Percentiles rank a stretch among this genome's conserved stretches.
Evolutionary conservation across 495 filamentous ascomycete genomes (phyloP).

Genomic region (Podospora sp.): DNA sequence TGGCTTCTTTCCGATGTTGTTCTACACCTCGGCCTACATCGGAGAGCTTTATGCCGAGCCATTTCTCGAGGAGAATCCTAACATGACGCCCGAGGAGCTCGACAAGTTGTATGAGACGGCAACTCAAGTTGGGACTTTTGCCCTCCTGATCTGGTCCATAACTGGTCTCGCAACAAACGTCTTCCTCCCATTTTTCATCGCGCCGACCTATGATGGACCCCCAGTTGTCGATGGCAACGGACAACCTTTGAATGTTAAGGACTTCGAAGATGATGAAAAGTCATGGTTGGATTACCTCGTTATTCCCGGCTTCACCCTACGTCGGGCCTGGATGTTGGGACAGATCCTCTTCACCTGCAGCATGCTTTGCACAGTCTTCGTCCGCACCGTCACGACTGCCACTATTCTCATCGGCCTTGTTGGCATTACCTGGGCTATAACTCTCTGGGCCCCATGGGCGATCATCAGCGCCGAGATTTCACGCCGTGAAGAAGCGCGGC

Average conservation of each 20-base stretch:
- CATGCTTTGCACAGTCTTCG: slow-evolving; percentile 81
- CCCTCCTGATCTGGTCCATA: slow-evolving; percentile 83
- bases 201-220: slow-evolving; percentile 66
- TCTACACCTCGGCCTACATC: slow-evolving; percentile 90
- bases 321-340: slow-evolving; percentile 79
- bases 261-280: slow-evolving; percentile 38
- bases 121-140: slow-evolving; percentile 80
- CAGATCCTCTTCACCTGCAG: slow-evolving; percentile 76
- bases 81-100: slow-evolving; percentile 73
- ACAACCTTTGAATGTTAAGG: slow-evolving; percentile 27
- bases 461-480: slow-evolving; percentile 87
- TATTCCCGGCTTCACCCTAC: slow-evolving; percentile 80
- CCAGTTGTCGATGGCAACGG: slow-evolving; percentile 23
- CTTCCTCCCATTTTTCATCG: slow-evolving; percentile 78
- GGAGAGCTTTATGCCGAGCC: slow-evolving; percentile 88
- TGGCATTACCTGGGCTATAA: slow-evolving; percentile 86
- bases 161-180: slow-evolving; percentile 78
- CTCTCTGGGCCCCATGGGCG: slow-evolving; percentile 90
- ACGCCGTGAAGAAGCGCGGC: slow-evolving; percentile 70
- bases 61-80: slow-evolving; percentile 69
- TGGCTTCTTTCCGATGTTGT: slow-evolving; percentile 93
- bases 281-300: slow-evolving; percentile 60
- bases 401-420: slow-evolving; percentile 75
- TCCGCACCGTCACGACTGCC: slow-evolving; percentile 63
- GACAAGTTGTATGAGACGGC: slow-evolving; percentile 78